Evolutionary conservation across 441 rosid genomes (phyloP), one percentile per base, ranked within the genome.

Genomic region (Sinapis alba): DNA sequence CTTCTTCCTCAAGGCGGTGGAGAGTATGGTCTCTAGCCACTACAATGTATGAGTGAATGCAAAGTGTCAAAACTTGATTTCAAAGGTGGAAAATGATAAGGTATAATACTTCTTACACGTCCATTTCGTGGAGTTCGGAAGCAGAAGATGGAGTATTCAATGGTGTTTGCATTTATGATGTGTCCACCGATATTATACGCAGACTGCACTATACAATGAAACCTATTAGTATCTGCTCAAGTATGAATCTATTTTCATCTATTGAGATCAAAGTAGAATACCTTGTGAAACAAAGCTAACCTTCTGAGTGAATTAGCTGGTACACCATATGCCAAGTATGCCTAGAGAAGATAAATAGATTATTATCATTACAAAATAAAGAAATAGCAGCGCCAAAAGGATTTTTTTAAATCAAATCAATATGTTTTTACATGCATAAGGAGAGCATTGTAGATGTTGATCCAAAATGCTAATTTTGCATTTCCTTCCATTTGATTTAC

Each of bases 201-300:
- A 82, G 91, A 92, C 98, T 92, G 97, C 89, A 85, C 90, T 83
- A 89, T 36, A 82, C 74, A 80, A 58, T 80, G 64, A 80, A 76
- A 69, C 75, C 68, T 54, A 75, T 88, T 81, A 81, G 67, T 69
- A 60, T 43, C 60, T 57, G 11, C 28, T 23, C 56, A 66, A 47
- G 13, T 27, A 51, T 34, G 47, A 34, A 0, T 58, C 13, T 60
- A 3, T n/a, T 20, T 28, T 53, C 65, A 54, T 38, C 7, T 69
- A n/a, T 34, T 60, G 32, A 21, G 68, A 75, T 32, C 2, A 51
- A 34, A 53, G 56, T 61, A 19, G 34, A 13, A 69, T 90, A 94
- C 97, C 97, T 94, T 92, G 86, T 94, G 95, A 83, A 94, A 90
- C 87, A 94, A 83, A 34, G 95, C 92, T 75, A 90, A 83, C 83